Base-by-base conservation (phyloP, 23 red algal species). In the Chondrus crispus region DNA sequence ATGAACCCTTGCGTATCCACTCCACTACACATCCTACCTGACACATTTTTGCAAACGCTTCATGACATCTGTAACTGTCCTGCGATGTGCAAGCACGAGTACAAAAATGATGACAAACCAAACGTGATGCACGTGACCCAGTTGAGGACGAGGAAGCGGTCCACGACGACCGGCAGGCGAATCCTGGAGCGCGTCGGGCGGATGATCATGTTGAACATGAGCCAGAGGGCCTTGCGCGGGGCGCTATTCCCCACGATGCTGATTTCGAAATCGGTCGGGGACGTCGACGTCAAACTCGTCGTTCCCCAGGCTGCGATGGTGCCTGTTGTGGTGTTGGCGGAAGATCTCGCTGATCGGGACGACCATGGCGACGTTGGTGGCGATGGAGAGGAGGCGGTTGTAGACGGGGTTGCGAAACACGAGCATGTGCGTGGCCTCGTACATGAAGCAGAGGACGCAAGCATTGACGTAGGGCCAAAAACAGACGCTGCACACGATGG, bases 341-440 rank as follows among this genome's bases (percentile, higher is more conserved):
- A 93, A 91, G 28, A 96, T 91, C 82, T 91, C 88, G 45, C 64
- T 81, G 24, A 89, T 74, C 26, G 95, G 95, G 20, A 96, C 43
- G 24, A 96, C 50, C 77, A 91, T 63, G 36, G 79, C 57, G 9
- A 88, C 63, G 46, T 96, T 96, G 19, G 88, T 62, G 12, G 52
- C 42, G 62, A 89, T 86, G 22, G 84, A 75, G 40, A 96, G 39
- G 2, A 96, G 45, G 4, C 89, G 88, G 28, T 96, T 96, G 51
- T 58, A 83, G 4, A 64, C 68, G 4, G 82, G 5, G 19, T 82
- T 84, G 49, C 53, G 46, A 68, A 91, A 96, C 20, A 96, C 70
- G 5, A 96, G 79, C 48, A 91, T 93, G 66, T 96, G 95, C 18
- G 95, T 88, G 35, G 95, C 95, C 40, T 96, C 95, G 74, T 96